Evolutionary conservation across 805 yeast species (phyloP), one percentile per base, ranked within the genome.

Genomic region (Saturnispora quitensis): DNA sequence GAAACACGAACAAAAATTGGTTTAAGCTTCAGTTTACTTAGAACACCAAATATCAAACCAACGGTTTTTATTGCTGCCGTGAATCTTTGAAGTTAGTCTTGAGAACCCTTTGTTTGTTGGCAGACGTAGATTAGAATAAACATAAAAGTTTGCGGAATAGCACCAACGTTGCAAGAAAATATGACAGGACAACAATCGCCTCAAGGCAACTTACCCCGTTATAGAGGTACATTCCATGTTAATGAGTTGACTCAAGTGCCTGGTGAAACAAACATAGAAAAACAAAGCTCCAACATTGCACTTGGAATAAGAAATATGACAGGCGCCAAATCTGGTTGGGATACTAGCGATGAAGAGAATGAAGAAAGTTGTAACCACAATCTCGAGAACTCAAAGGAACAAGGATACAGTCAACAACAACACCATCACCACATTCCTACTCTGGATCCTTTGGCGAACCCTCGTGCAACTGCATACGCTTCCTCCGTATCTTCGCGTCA

Each of bases 221-320:
- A 56, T 40, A 54, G 59, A 40, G 68, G 62, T 8, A 64, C 67
- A 1, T 45, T 60, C 31, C 59, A 65, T 48, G 67, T 65, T 38
- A 62, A 61, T 50, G 66, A 62, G 1, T 49, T 65, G 38, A 56
- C 61, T 7, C 47, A 45, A 28, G 22, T 38, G 6, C 10, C 46
- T 8, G 35, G 22, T 25, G 50, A 34, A 12, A 22, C 22, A 17
- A 9, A 36, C 12, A 28, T 50, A 40, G n/a, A 28, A 20, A 20
- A 38, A 6, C 18, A 40, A 24, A 18, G 24, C 9, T 34, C 35
- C 4, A 48, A 31, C 8, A 40, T 47, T 36, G 47, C 50, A 3
- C 6, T 43, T 24, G 45, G 27, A 12, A 20, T 52, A 25, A 42
- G 6, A 8, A 28, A 34, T n/a, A 20, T 52, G 2, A 38, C 44